Percentiles rank a stretch among this genome's conserved stretches.
These are phyloP conservation scores for Oropetium thomaeum DNA, from an alignment of 176 grass and related monocot genomes.

Conservation along the genomic window DNA sequence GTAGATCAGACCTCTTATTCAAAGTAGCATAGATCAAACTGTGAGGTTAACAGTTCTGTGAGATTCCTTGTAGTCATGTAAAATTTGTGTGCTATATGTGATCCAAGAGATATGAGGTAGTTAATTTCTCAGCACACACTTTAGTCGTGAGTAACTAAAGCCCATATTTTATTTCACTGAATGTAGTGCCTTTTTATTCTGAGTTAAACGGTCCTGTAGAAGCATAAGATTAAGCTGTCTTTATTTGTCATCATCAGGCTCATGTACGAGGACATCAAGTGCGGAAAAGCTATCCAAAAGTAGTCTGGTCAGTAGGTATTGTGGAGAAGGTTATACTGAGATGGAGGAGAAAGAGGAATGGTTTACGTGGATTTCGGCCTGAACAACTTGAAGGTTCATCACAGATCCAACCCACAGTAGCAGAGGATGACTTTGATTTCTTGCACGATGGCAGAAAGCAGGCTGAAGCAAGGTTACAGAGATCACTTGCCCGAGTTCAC, in stretches of 20 bases:
- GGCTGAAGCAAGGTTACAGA: slow-evolving; percentile 69
- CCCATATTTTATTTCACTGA: neutral
- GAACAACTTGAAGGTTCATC: slow-evolving; percentile 44
- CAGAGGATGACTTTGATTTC: slow-evolving; percentile 71
- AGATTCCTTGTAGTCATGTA: neutral
- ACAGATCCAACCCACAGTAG: slow-evolving; percentile 46
- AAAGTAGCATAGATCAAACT: slow-evolving; percentile 1
- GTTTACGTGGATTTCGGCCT: slow-evolving; percentile 40
- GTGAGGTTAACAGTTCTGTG: neutral
- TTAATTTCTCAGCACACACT: neutral
- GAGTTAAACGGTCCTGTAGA: neutral
- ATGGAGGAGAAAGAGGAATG: slow-evolving; percentile 72
- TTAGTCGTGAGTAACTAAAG: neutral
- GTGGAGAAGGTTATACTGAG: slow-evolving; percentile 67
- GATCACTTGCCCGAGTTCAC: slow-evolving; percentile 62
- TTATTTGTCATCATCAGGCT: slow-evolving; percentile 48
- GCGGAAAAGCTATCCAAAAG: slow-evolving; percentile 61
- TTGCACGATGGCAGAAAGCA: slow-evolving; percentile 79
- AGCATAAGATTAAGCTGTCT: slow-evolving; percentile 25
- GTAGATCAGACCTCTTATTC: neutral
- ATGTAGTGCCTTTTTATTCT: neutral
- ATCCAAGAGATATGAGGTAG: neutral
- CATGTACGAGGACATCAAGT: slow-evolving; percentile 81
- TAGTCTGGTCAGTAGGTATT: slow-evolving; percentile 73
- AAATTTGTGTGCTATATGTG: neutral